phyloP scores from a whole-genome alignment of 768 basidiomycete genomes.

The Filobasidium floriforme region DNA sequence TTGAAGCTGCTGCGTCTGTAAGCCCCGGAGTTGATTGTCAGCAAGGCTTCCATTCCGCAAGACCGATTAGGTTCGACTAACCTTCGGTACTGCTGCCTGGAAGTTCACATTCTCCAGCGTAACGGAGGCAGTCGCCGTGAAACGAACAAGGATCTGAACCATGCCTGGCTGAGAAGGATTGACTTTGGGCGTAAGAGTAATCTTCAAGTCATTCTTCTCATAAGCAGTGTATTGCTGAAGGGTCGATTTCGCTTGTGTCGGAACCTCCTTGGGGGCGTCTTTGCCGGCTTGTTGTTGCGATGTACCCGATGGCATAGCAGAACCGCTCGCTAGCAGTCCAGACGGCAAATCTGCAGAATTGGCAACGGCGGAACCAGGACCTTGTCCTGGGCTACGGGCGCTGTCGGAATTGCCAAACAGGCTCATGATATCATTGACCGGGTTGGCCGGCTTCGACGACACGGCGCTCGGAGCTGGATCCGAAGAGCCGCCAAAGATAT shows the following conservation, averaged over 20 bases:
- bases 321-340: background rate
- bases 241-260: conserved; percentile 45
- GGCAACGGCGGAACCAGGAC: too few relatives aligned
- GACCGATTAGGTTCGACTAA: conserved; percentile 34
- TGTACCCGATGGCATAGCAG: conserved; percentile 7
- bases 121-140: conserved; percentile 59
- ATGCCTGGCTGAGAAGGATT: conserved; percentile 73
- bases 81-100: conserved; percentile 96
- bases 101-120: conserved; percentile 65
- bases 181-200: conserved; percentile 82
- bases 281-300: conserved; percentile 9
- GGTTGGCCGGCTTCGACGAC: conserved; percentile 52
- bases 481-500: conserved; percentile 68
- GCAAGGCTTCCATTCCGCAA: background rate
- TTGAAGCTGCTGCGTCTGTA: conserved; percentile 86
- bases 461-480: conserved; percentile 43
- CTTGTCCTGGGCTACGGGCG: background rate
- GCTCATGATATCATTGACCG: conserved; percentile 80
- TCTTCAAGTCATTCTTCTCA: conserved; percentile 79
- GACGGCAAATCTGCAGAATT: background rate
- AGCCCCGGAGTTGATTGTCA: background rate
- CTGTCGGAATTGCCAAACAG: conserved; percentile 55
- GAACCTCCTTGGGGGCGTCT: conserved; percentile 34
- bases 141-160: conserved; percentile 81
- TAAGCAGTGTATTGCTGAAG: conserved; percentile 75